Percentiles rank a stretch among this genome's conserved stretches.
phyloP scores from a whole-genome alignment of 805 yeast genomes.

The Candida quercuum region DNA sequence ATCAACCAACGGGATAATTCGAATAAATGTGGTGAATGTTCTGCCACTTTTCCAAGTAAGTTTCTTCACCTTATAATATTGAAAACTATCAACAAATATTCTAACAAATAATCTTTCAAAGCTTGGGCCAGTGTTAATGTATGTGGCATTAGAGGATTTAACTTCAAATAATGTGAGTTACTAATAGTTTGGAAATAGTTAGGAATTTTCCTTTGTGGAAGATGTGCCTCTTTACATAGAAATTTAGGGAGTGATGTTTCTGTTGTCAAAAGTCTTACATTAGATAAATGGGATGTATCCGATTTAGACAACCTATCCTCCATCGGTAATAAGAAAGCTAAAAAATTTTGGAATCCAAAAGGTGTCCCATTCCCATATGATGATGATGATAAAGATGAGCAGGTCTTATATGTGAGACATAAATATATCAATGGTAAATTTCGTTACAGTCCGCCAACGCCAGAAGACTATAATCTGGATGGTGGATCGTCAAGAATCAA shows the following conservation, averaged over 20 bases:
- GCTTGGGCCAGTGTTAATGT: slow-evolving; percentile 29
- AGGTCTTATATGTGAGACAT: slow-evolving; percentile 56
- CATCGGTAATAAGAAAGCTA: slow-evolving; percentile 61
- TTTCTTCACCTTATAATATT: slow-evolving; percentile 12
- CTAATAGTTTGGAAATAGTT: slow-evolving; percentile 26
- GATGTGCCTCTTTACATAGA: slow-evolving; percentile 79
- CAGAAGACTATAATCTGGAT: slow-evolving; percentile 24
- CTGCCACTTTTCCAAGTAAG: slow-evolving; percentile 56
- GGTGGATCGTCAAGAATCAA: background rate
- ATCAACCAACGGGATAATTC: slow-evolving; percentile 54
- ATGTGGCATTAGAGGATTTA: no score
- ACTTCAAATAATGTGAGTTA: no score
- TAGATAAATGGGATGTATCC: slow-evolving; percentile 60
- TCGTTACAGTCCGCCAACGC: slow-evolving; percentile 25
- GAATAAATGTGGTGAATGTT: slow-evolving; percentile 80
- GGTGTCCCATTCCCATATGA: slow-evolving; percentile 68
- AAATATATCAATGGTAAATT: slow-evolving; percentile 66
- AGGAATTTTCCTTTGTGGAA: slow-evolving; percentile 75
- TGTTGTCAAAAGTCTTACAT: slow-evolving; percentile 62
- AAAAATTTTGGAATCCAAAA: slow-evolving; percentile 61
- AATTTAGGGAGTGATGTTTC: slow-evolving; percentile 58
- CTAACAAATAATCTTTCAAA: no score
- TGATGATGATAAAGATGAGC: slow-evolving; percentile 60
- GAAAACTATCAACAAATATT: slow-evolving; percentile 1
- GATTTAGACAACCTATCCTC: slow-evolving; percentile 41